Conservation (phyloP, 305 asterid genomes). For the Euphrasia arctica region DNA sequence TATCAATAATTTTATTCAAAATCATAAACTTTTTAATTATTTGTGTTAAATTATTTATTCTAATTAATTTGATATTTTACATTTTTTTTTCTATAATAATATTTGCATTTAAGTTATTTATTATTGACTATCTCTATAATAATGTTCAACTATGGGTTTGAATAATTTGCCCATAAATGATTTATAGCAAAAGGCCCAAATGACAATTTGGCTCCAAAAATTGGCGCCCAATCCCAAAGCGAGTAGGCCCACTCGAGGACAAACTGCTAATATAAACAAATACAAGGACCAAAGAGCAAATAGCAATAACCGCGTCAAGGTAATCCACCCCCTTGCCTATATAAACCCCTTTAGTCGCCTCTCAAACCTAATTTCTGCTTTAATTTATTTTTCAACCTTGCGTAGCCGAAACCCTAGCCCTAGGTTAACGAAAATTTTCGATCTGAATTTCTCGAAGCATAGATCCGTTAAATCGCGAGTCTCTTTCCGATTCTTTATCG, state of each 20-base stretch:
- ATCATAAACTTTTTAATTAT: too few species aligned
- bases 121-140: too few species aligned
- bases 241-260: not conserved
- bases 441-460: not conserved
- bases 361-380: not conserved
- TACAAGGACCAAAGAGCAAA: conserved; percentile 25
- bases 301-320: conserved; percentile 18
- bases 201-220: not conserved
- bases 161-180: too few species aligned
- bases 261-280: conserved; percentile 5
- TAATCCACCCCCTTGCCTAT: conserved; percentile 29
- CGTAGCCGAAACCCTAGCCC: conserved; percentile 44
- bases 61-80: too few species aligned
- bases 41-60: too few species aligned
- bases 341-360: conserved; percentile 13
- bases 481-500: conserved; percentile 1
- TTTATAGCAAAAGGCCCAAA: too few species aligned
- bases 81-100: too few species aligned
- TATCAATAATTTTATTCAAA: too few species aligned
- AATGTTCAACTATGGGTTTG: too few species aligned
- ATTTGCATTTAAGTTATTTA: too few species aligned
- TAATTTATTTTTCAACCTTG: not conserved
- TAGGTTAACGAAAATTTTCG: conserved; percentile 16
- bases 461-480: not conserved
- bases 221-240: conserved; percentile 10